Conservation (phyloP, 2,329 filamentous ascomycete genomes). For the Dactylellina parvicollis region DNA sequence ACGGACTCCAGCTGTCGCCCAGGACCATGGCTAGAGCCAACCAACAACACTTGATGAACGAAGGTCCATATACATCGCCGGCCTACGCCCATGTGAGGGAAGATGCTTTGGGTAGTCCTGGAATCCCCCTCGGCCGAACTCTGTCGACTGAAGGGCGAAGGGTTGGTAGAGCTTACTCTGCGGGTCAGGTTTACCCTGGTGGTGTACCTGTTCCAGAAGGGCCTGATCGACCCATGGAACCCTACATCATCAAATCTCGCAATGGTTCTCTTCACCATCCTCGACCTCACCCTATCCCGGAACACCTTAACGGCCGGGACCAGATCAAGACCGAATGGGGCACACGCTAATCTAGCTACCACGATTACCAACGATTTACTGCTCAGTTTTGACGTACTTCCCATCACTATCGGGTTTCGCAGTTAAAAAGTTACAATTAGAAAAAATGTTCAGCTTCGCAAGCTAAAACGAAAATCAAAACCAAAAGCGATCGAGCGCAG, state of each 20-base stretch:
- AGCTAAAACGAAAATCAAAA: conserved; percentile 41
- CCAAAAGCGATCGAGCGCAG: conserved; percentile 37
- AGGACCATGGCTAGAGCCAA: conserved; percentile 51
- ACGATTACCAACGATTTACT: conserved; percentile 49
- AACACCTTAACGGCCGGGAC: conserved; percentile 42
- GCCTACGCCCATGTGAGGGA: conserved; percentile 50
- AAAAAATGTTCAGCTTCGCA: conserved; percentile 42
- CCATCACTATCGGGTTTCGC: conserved; percentile 23
- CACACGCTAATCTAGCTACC: conserved; percentile 25
- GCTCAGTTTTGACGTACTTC: conserved; percentile 28
- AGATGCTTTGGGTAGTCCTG: conserved; percentile 39
- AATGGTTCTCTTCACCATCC: conserved; percentile 46
- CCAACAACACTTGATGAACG: conserved; percentile 48
- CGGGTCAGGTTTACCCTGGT: conserved; percentile 50
- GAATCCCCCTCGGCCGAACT: conserved; percentile 39
- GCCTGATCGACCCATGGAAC: conserved; percentile 41
- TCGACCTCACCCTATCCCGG: conserved; percentile 43
- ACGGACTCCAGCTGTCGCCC: conserved; percentile 45
- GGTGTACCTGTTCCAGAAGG: conserved; percentile 37
- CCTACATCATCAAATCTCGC: conserved; percentile 49
- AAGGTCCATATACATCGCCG: conserved; percentile 51
- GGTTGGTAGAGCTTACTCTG: conserved; percentile 43
- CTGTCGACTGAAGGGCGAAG: conserved; percentile 42
- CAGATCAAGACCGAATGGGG: conserved; percentile 50
- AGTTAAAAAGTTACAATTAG: conserved; percentile 40